Evolutionary conservation across 2,329 filamentous ascomycete species (phyloP).

Genomic region (Aspergillus costaricaensis): DNA sequence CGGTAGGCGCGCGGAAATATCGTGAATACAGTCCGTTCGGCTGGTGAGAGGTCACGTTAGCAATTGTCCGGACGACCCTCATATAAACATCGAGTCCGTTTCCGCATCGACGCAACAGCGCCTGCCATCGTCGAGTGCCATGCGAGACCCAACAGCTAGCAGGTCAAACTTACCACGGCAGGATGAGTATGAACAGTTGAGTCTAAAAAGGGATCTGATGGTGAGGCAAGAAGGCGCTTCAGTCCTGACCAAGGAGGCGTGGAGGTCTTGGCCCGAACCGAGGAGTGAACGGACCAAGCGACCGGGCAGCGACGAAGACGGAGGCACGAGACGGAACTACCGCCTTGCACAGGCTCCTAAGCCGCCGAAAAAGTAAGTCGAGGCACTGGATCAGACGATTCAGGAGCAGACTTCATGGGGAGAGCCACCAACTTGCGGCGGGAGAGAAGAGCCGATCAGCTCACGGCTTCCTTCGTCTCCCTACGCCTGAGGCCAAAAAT

Average conservation of each 20-base stretch:
- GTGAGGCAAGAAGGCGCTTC: slow-evolving; percentile 23
- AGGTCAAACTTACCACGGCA: slow-evolving; percentile 20
- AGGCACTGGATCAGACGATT: slow-evolving; percentile 24
- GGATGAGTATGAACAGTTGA: slow-evolving; percentile 17
- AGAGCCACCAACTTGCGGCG: slow-evolving; percentile 24
- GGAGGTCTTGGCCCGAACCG: slow-evolving; percentile 29
- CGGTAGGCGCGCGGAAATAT: slow-evolving; percentile 15
- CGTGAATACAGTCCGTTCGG: slow-evolving; percentile 8
- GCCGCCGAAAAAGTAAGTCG: slow-evolving; percentile 28
- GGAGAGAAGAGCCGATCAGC: slow-evolving; percentile 25
- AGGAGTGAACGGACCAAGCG: slow-evolving; percentile 33
- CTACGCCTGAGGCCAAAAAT: slow-evolving; percentile 20
- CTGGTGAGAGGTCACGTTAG: slow-evolving; percentile 37
- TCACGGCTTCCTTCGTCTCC: slow-evolving; percentile 16
- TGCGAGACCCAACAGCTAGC: neutral
- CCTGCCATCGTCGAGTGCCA: slow-evolving; percentile 5
- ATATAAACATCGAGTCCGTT: slow-evolving; percentile 19
- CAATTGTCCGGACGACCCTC: slow-evolving; percentile 25
- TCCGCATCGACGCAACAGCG: slow-evolving; percentile 3
- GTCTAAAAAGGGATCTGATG: slow-evolving; percentile 17
- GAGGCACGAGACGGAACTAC: slow-evolving; percentile 31
- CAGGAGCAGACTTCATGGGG: slow-evolving; percentile 30
- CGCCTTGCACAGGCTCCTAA: slow-evolving; percentile 34
- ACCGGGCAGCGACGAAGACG: slow-evolving; percentile 20
- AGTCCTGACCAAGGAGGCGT: slow-evolving; percentile 31